Evolutionary conservation across 2,329 filamentous ascomycete species (phyloP), one percentile per base, ranked within the genome.

Genomic region (Xenoacremonium recifei): DNA sequence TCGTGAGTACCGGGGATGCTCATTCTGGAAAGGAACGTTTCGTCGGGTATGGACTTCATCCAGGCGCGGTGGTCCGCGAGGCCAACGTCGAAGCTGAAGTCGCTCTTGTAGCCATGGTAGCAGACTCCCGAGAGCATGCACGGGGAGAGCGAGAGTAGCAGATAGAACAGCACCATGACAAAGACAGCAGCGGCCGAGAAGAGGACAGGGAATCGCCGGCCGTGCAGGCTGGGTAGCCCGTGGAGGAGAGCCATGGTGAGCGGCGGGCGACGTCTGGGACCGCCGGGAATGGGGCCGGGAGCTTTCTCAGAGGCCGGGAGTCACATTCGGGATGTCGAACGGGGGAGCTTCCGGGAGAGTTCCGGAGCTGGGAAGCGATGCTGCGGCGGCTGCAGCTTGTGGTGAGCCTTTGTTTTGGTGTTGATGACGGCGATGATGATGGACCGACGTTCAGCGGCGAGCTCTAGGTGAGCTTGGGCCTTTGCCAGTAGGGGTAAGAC

Each of bases 1-100:
- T 77, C 73, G 59, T 77, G 74, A 2, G 74, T 76, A 21, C 75
- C 75, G 0, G 74, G 75, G 44, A 77, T 68, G 34, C 72, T 74
- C 31, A 77, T 63, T 37, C 58, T 65, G 21, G 70, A 64, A 23
- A 77, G 57, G 34, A 58, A 61, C 25, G 63, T 58, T 19, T 58
- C 47, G 55, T 75, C 68, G 20, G 70, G 68, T 10, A 76, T 53
- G 6, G 37, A 37, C 16, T 58, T 57, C 73, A 75, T 75, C 73
- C 73, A 76, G 27, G 47, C 39, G 6, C 64, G 55, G 21, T 65
- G 55, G 31, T 59, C 48, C 23, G 58, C 54, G 21, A 48, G 48
- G 44, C 64, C 53, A 27, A 64, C 58, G 48, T 75, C 68, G 57
- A 75, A 75, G 37, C 70, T 73, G 53, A 58, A 72, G 17, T 44